Percentiles rank a stretch among this genome's conserved stretches.
Evolutionary conservation across 176 grass and related monocot genomes (phyloP).

Genomic region (Stipa capillata): DNA sequence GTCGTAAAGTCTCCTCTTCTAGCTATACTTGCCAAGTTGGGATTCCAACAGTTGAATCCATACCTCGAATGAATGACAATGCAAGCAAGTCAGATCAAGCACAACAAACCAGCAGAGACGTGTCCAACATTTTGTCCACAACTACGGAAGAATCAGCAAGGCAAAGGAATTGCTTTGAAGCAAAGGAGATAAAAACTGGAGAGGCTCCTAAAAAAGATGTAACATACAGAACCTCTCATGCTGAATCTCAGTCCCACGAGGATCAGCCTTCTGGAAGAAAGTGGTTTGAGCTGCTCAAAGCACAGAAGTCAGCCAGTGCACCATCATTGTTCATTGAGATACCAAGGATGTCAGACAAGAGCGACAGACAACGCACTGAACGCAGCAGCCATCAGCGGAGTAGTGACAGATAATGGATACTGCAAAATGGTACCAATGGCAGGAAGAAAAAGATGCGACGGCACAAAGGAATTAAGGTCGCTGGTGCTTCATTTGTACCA

Average conservation of each 20-base stretch:
- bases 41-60: background rate
- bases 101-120: background rate
- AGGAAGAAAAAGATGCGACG: conserved; percentile 29
- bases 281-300: conserved; percentile 42
- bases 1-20: conserved; percentile 9
- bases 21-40: background rate
- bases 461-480: conserved; percentile 25
- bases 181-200: background rate
- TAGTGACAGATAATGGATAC: background rate
- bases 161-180: conserved; percentile 1
- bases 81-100: background rate
- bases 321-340: background rate
- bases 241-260: background rate
- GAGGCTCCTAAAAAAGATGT: conserved; percentile 10
- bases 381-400: background rate
- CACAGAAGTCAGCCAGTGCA: background rate
- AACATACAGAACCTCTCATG: background rate
- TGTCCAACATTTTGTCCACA: background rate
- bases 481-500: background rate
- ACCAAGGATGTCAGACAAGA: background rate
- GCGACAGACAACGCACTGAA: background rate
- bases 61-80: background rate
- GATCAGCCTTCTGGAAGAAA: conserved; percentile 22
- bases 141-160: background rate
- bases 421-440: conserved; percentile 5